Evolutionary conservation across 306 rosid species (phyloP).

Genomic region (Pyrus bretschneideri): DNA sequence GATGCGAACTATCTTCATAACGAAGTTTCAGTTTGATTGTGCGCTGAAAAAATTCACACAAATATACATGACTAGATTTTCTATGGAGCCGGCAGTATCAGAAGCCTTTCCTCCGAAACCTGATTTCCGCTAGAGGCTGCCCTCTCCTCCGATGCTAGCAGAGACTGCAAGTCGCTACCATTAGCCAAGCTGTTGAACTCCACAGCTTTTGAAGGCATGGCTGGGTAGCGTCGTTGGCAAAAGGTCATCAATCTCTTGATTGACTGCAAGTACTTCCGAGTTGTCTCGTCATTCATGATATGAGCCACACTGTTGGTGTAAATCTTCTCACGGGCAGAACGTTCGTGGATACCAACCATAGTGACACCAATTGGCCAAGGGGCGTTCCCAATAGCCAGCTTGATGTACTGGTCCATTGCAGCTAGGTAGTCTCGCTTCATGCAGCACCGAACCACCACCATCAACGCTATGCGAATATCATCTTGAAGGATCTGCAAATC

Average conservation of each 20-base stretch:
- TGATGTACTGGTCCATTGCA: slow-evolving; percentile 96
- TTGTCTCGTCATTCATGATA: slow-evolving; percentile 95
- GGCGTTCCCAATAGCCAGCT: slow-evolving; percentile 92
- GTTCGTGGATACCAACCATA: slow-evolving; percentile 99
- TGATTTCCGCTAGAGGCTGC: slow-evolving; percentile 34
- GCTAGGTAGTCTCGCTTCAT: slow-evolving; percentile 93
- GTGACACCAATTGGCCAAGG: slow-evolving; percentile 99
- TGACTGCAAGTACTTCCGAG: slow-evolving; percentile 90
- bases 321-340: slow-evolving; percentile 98
- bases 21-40: not conserved
- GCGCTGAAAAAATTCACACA: not conserved
- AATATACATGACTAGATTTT: slow-evolving; percentile 28
- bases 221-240: slow-evolving; percentile 90
- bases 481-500: slow-evolving; percentile 73
- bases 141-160: slow-evolving; percentile 68
- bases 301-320: slow-evolving; percentile 98
- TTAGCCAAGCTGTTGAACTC: slow-evolving; percentile 98
- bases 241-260: slow-evolving; percentile 91
- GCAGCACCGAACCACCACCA: slow-evolving; percentile 84
- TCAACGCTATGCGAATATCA: slow-evolving; percentile 76
- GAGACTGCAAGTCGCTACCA: slow-evolving; percentile 95
- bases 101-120: slow-evolving; percentile 60
- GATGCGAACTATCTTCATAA: not conserved
- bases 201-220: slow-evolving; percentile 97
- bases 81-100: slow-evolving; percentile 70